These are phyloP conservation scores for Xylariaceae sp. DNA, from an alignment of 2,329 filamentous ascomycete genomes.

Conservation along the genomic window DNA sequence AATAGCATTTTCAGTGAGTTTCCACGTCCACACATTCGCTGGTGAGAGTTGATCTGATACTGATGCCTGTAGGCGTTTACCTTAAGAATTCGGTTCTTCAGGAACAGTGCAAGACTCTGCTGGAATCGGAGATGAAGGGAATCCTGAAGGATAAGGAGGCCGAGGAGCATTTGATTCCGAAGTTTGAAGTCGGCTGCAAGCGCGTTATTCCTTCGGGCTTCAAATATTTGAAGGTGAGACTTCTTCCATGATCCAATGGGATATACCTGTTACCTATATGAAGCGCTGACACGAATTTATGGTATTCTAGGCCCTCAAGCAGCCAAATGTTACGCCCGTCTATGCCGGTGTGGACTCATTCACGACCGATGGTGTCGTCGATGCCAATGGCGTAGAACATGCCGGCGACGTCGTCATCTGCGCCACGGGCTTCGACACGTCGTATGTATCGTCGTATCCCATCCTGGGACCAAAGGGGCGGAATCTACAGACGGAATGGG, in stretches of 20 bases:
- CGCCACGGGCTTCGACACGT: slow-evolving; percentile 20
- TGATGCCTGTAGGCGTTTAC: neutral
- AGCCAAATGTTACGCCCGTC: neutral
- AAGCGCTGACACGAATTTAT: too few relatives aligned
- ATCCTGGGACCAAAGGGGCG: slow-evolving; percentile 37
- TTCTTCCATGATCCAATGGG: too few relatives aligned
- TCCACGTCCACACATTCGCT: neutral
- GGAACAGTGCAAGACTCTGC: neutral
- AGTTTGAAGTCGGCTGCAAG: slow-evolving; percentile 36
- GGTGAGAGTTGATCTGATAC: neutral
- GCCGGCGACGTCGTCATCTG: slow-evolving; percentile 32
- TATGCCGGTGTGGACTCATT: neutral
- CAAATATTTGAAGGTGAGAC: slow-evolving; percentile 35
- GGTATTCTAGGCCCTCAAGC: neutral
- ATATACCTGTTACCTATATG: too few relatives aligned
- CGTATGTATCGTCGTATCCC: slow-evolving; percentile 31
- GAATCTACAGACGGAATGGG: slow-evolving; percentile 28
- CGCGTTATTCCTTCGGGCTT: slow-evolving; percentile 39
- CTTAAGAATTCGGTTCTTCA: neutral
- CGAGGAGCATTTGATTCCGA: slow-evolving; percentile 22
- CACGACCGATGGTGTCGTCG: slow-evolving; percentile 25
- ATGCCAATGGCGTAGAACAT: slow-evolving; percentile 26
- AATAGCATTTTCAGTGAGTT: slow-evolving; percentile 27
- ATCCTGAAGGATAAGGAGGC: slow-evolving; percentile 9
- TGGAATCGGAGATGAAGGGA: neutral